Evolutionary conservation across 1,284 basidiomycete genomes (phyloP).

Genomic region (Malassezia dermatis): DNA sequence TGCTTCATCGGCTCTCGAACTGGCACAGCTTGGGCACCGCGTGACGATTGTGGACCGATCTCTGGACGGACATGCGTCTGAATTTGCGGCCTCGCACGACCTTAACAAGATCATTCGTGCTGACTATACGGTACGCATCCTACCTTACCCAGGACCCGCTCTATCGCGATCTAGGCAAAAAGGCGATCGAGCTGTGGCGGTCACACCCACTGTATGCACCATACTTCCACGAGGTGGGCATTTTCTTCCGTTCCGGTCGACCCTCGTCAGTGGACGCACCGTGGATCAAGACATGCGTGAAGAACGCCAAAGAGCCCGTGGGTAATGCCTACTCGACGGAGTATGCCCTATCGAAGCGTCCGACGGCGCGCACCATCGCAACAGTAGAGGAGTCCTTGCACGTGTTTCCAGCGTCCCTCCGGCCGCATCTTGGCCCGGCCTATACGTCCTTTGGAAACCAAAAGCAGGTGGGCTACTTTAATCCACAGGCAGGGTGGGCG

Average conservation of each 20-base stretch:
- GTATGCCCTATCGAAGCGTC: not conserved
- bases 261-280: not conserved
- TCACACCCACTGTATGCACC: conserved; percentile 24
- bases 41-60: conserved; percentile 57
- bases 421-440: conserved; percentile 10
- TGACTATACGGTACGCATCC: conserved; percentile 36
- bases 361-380: conserved; percentile 18
- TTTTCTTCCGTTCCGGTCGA: conserved; percentile 27
- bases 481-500: conserved; percentile 73
- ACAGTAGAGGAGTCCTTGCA: conserved; percentile 11
- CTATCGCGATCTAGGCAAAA: conserved; percentile 61
- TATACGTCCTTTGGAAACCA: conserved; percentile 16
- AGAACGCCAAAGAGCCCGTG: conserved; percentile 15
- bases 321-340: not conserved
- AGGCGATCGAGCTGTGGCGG: conserved; percentile 65
- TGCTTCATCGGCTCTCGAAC: conserved; percentile 67
- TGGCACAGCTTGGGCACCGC: conserved; percentile 60
- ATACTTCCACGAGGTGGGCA: conserved; percentile 36
- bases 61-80: conserved; percentile 50
- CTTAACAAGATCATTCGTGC: conserved; percentile 62
- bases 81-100: conserved; percentile 71
- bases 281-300: conserved; percentile 21
- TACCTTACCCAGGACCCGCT: conserved; percentile 21
- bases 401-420: conserved; percentile 10
- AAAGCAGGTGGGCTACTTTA: conserved; percentile 56